Evolutionary conservation across 768 basidiomycete genomes (phyloP), one percentile per base, ranked within the genome.

Genomic region (Pleurotus giganteus): DNA sequence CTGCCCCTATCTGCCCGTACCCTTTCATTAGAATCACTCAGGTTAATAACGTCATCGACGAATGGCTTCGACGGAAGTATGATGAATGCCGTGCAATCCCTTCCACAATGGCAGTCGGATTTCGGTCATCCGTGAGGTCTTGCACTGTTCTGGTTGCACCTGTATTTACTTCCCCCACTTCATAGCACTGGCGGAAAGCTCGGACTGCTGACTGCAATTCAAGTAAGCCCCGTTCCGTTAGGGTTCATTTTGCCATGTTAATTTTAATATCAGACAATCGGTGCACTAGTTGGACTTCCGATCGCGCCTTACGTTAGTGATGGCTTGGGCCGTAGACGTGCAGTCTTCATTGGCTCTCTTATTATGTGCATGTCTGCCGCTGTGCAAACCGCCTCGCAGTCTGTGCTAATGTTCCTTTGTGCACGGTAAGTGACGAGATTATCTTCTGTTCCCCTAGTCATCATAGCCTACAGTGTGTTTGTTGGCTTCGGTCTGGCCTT

Each of bases 181-280:
- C 27, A 11, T 32, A 50, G 47, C 9, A 37, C 47, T n/a, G 47
- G 47, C 9, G 47, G 47, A 12, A 50, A 50, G 47, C 47, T 50
- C 23, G 47, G 47, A 31, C 47, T 50, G 7, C 6, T 50, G 13
- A 50, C 19, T 15, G 47, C 47, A 6, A 50, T 50, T 19, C 47
- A 50, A 34, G 47, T 50, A 17, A 41, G 31, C 12, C 15, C 27
- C 31, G 13, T 31, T 17, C 19, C 27, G 13, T 19, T 50, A 12
- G 7, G 15, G 9, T 15, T 19, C 12, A 19, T 23, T 32, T 50
- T 7, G 32, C n/a, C n/a, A n/a, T n/a, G n/a, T n/a, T n/a, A n/a
- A n/a, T n/a, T n/a, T n/a, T n/a, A n/a, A n/a, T n/a, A n/a, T 3
- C 57, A 86, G 82, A 85, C 80, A 63, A 84, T 88, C 53, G 86